Percentiles rank a stretch among this genome's conserved stretches.
phyloP scores from a whole-genome alignment of 768 basidiomycete genomes.

The Termitomyces titanicus region DNA sequence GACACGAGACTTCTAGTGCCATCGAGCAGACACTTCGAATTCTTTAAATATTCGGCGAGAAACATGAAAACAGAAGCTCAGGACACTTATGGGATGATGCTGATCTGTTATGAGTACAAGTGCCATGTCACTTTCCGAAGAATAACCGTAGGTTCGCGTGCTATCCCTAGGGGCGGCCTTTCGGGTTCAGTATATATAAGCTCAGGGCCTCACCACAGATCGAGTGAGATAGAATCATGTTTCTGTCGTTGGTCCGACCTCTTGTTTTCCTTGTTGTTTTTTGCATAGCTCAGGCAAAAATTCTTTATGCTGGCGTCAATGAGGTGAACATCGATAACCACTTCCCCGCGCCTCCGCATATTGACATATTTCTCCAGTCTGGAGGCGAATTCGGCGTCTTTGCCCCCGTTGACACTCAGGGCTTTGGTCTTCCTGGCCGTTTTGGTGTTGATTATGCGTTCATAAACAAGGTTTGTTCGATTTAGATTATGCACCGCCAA shows the following conservation, averaged over 20 bases:
- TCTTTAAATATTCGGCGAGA: not conserved
- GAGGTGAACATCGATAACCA: constrained; percentile 26
- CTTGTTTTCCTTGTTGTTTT: constrained; percentile 6
- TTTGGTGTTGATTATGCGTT: constrained; percentile 42
- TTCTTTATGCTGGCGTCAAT: constrained; percentile 43
- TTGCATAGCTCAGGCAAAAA: constrained; percentile 21
- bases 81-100: no score
- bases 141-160: not conserved
- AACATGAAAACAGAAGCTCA: no score
- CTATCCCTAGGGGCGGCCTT: not conserved
- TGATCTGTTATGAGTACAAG: no score
- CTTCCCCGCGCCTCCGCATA: not conserved
- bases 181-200: not conserved
- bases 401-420: constrained; percentile 26
- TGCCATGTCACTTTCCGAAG: not conserved
- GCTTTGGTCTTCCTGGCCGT: constrained; percentile 39
- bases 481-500: not conserved
- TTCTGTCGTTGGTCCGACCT: constrained; percentile 4
- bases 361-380: constrained; percentile 24
- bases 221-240: not conserved
- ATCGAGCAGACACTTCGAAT: not conserved
- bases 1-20: not conserved
- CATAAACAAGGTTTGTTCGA: constrained; percentile 38
- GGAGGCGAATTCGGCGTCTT: constrained; percentile 46
- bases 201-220: not conserved